phyloP scores from a whole-genome alignment of 2,329 filamentous ascomycete species.

The Zasmidium citrigriseum region DNA sequence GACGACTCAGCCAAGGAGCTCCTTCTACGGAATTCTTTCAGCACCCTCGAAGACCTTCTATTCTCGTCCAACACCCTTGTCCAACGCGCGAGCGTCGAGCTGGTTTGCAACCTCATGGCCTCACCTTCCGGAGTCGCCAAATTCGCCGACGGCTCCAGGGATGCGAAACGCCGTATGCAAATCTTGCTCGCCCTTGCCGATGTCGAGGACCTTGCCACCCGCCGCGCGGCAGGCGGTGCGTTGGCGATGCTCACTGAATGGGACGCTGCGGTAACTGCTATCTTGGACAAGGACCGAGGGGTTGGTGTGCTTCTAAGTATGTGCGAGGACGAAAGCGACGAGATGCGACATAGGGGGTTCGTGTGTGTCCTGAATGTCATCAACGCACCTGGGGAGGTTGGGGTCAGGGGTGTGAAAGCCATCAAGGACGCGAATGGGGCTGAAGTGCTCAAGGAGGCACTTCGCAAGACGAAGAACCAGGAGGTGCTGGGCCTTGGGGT shows the following conservation, averaged over 20 bases:
- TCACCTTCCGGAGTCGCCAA: constrained; percentile 65
- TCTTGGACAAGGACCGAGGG: constrained; percentile 70
- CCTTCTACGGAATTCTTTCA: constrained; percentile 73
- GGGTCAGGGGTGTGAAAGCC: constrained; percentile 60
- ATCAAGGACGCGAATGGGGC: constrained; percentile 64
- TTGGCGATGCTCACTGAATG: constrained; percentile 81
- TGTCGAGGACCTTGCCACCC: constrained; percentile 75
- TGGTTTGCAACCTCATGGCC: constrained; percentile 87
- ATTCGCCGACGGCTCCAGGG: constrained; percentile 67
- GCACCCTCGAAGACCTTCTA: constrained; percentile 79
- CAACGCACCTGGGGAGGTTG: constrained; percentile 65
- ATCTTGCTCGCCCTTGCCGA: constrained; percentile 86
- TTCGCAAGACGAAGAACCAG: constrained; percentile 67
- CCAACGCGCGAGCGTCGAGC: constrained; percentile 79
- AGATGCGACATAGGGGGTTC: constrained; percentile 69
- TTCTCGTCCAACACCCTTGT: constrained; percentile 74
- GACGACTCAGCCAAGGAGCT: constrained; percentile 61
- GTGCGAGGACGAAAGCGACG: constrained; percentile 69
- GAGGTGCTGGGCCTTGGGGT: constrained; percentile 58
- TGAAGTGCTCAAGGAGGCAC: constrained; percentile 67
- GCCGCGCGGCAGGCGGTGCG: constrained; percentile 83
- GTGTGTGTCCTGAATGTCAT: constrained; percentile 68
- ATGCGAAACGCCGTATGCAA: constrained; percentile 74
- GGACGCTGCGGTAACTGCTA: constrained; percentile 69
- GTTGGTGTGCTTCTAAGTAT: constrained; percentile 77